Conservation (phyloP, 148 eudicot species). For the Fallopia convolvulus region DNA sequence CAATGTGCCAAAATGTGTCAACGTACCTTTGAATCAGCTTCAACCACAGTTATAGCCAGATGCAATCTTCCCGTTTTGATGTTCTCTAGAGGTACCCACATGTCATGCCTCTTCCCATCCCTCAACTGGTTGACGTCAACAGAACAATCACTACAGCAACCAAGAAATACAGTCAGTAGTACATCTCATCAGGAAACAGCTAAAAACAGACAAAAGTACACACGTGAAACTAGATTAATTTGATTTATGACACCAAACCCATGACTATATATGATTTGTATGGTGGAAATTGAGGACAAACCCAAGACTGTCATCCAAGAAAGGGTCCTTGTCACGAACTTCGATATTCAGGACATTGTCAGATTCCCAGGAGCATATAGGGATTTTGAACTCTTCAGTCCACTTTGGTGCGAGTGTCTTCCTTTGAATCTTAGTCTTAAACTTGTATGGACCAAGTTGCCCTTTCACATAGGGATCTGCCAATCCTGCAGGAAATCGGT, state of each 20-base stretch:
- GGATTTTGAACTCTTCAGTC: conserved; percentile 84
- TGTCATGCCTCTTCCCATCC: conserved; percentile 83
- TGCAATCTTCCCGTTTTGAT: conserved; percentile 75
- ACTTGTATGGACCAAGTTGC: conserved; percentile 61
- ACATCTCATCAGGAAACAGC: background rate
- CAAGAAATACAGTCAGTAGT: background rate
- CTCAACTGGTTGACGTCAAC: conserved; percentile 50
- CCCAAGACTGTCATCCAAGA: conserved; percentile 63
- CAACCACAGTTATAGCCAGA: conserved; percentile 70
- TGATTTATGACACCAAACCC: background rate
- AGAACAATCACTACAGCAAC: conserved; percentile 41
- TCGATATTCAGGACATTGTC: conserved; percentile 51
- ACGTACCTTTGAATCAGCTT: conserved; percentile 38
- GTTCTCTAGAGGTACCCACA: conserved; percentile 79
- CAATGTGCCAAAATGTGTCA: background rate
- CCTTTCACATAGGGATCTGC: conserved; percentile 95
- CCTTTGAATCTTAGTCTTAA: conserved; percentile 63
- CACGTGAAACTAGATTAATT: background rate
- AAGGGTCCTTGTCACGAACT: conserved; percentile 81
- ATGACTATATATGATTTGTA: background rate
- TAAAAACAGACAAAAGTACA: background rate
- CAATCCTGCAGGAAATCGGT: conserved; percentile 15
- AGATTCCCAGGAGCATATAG: conserved; percentile 71
- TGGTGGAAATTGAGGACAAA: background rate
- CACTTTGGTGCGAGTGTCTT: conserved; percentile 85